phyloP scores from a whole-genome alignment of 2,329 filamentous ascomycete species.

The Ilyonectria sp. region DNA sequence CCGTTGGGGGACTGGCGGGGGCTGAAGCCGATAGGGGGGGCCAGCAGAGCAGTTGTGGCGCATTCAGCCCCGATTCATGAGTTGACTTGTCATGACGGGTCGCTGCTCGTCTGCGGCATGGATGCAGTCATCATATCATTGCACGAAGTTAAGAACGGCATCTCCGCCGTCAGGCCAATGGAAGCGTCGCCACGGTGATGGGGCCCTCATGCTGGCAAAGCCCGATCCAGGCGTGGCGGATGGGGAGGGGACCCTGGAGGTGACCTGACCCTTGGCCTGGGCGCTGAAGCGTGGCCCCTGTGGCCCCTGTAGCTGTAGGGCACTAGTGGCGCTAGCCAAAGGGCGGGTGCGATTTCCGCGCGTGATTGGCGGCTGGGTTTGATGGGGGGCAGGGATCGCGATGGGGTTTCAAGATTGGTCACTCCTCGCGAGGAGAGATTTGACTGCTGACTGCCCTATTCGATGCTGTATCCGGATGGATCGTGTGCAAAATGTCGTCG shows the following conservation, averaged over 20 bases:
- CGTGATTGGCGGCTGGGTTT: too few species aligned
- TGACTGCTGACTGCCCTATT: too few species aligned
- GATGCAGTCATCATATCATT: slow-evolving; percentile 3
- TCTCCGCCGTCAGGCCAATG: neutral
- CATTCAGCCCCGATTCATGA: neutral
- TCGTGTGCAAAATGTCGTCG: too few species aligned
- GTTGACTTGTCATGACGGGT: slow-evolving; percentile 11
- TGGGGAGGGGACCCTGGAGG: neutral
- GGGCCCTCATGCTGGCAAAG: slow-evolving; percentile 9
- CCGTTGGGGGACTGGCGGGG: slow-evolving; percentile 7
- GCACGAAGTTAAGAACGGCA: neutral
- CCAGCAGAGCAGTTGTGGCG: slow-evolving; percentile 1
- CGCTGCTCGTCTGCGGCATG: too few species aligned
- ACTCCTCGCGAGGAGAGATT: too few species aligned
- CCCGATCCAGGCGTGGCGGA: slow-evolving; percentile 2
- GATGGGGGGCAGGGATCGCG: too few species aligned
- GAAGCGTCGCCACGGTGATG: neutral
- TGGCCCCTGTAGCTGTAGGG: neutral
- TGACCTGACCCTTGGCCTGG: neutral
- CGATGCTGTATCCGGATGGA: too few species aligned
- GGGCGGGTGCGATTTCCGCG: too few species aligned
- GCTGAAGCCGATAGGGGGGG: slow-evolving; percentile 4
- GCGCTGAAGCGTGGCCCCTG: neutral
- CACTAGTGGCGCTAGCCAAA: slow-evolving; percentile 4
- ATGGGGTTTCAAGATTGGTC: too few species aligned